A percentile compares a stretch with the other conserved stretches of the same genome.
These are phyloP conservation scores for Diutina pseudorugosa DNA, from an alignment of 1,139 yeast species.

Conservation along the genomic window DNA sequence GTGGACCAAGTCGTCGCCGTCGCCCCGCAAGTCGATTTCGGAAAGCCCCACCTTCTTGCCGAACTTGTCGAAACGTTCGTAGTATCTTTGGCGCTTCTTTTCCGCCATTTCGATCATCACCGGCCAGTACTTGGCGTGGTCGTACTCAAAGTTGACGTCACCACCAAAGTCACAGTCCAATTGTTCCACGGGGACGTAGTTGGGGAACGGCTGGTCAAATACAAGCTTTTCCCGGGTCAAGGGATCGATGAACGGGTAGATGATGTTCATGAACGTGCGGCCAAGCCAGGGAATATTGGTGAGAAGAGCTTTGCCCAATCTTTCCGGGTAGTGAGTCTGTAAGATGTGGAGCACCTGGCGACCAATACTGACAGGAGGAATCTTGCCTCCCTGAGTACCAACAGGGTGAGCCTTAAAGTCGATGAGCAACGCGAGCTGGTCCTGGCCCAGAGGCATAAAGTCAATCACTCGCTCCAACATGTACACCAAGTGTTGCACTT, in stretches of 20 bases:
- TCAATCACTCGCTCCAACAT: conserved; percentile 37
- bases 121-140: conserved; percentile 75
- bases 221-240: conserved; percentile 84
- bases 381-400: conserved; percentile 46
- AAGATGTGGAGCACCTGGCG: conserved; percentile 76
- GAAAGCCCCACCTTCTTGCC: conserved; percentile 71
- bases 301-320: conserved; percentile 81
- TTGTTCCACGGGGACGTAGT: conserved; percentile 72
- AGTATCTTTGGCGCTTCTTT: conserved; percentile 39
- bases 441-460: conserved; percentile 40
- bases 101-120: conserved; percentile 48
- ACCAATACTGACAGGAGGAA: conserved; percentile 65
- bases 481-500: conserved; percentile 37
- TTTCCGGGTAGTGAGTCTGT: conserved; percentile 93
- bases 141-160: conserved; percentile 65
- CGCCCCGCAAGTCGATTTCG: conserved; percentile 69
- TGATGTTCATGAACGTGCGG: conserved; percentile 77
- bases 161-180: conserved; percentile 83
- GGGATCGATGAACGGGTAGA: conserved; percentile 93
- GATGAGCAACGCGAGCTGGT: conserved; percentile 32
- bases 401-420: conserved; percentile 25
- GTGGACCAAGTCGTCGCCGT: conserved; percentile 24
- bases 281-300: conserved; percentile 92
- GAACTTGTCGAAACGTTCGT: conserved; percentile 49
- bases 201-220: conserved; percentile 75